These are phyloP conservation scores for Termitomyces sp. DNA, from an alignment of 768 basidiomycete species.

Conservation along the genomic window DNA sequence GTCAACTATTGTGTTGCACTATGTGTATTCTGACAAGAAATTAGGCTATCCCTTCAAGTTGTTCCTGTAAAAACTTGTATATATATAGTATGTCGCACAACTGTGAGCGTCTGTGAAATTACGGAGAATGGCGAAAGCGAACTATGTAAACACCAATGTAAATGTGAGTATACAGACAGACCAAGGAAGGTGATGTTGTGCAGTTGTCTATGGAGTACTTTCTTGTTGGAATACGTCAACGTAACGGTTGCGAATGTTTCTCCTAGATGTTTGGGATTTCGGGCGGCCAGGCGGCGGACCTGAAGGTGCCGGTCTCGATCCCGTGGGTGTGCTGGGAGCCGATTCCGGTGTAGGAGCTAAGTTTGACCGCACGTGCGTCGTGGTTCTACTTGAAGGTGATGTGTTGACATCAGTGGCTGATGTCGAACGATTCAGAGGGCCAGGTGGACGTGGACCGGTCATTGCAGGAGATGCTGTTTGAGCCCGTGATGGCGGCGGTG, in stretches of 20 bases:
- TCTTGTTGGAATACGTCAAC: slow-evolving; percentile 84
- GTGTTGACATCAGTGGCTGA: slow-evolving; percentile 59
- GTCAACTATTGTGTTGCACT: not conserved
- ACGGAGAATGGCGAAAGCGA: too few relatives aligned
- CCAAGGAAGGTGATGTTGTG: slow-evolving; percentile 3
- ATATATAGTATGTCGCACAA: not conserved
- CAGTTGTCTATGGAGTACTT: slow-evolving; percentile 18
- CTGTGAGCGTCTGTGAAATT: not conserved
- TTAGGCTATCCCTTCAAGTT: slow-evolving; percentile 80
- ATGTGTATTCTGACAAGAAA: not conserved
- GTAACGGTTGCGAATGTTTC: slow-evolving; percentile 76
- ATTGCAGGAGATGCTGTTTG: slow-evolving; percentile 81
- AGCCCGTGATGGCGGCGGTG: slow-evolving; percentile 77
- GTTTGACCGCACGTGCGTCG: slow-evolving; percentile 60
- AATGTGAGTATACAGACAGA: slow-evolving; percentile 11
- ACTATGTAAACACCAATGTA: not conserved
- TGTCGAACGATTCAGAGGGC: slow-evolving; percentile 43
- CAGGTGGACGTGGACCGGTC: slow-evolving; percentile 28
- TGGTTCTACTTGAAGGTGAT: slow-evolving; percentile 44
- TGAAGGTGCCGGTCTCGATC: slow-evolving; percentile 34
- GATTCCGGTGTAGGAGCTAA: slow-evolving; percentile 49
- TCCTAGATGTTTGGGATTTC: slow-evolving; percentile 63
- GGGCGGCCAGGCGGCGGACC: slow-evolving; percentile 43
- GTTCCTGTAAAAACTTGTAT: slow-evolving; percentile 31
- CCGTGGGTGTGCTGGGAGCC: slow-evolving; percentile 42